A percentile compares a stretch with the other conserved stretches of the same genome.
Conservation (phyloP, 805 yeast species). For the Wickerhamiella slavikovae region DNA sequence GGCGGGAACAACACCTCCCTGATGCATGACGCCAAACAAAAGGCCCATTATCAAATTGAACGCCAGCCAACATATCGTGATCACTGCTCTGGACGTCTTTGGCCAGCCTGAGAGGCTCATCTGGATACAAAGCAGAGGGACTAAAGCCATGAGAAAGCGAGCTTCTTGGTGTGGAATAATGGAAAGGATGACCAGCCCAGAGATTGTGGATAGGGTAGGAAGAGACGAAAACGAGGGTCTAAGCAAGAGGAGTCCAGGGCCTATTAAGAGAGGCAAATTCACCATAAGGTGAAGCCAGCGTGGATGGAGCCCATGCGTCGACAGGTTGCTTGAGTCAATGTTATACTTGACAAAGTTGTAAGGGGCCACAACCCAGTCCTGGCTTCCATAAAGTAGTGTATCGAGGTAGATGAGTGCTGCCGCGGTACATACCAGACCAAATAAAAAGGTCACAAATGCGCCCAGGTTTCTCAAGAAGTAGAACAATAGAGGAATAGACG, state of each 20-base stretch:
- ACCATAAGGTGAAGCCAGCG: constrained; percentile 50
- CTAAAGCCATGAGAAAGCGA: constrained; percentile 61
- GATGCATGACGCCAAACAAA: constrained; percentile 68
- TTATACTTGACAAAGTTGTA: constrained; percentile 62
- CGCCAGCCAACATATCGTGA: constrained; percentile 28
- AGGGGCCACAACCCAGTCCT: constrained; percentile 39
- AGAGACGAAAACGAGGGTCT: constrained; percentile 27
- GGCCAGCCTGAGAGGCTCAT: constrained; percentile 16
- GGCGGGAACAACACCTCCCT: constrained; percentile 71
- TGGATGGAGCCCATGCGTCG: constrained; percentile 69
- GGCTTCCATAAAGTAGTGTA: constrained; percentile 23
- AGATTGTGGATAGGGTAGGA: constrained; percentile 36
- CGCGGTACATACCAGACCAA: constrained; percentile 21
- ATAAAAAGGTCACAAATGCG: constrained; percentile 16
- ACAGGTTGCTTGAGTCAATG: constrained; percentile 32
- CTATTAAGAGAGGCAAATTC: constrained; percentile 63
- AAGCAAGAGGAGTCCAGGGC: constrained; percentile 44
- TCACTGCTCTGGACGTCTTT: constrained; percentile 6
- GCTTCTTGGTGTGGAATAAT: constrained; percentile 80
- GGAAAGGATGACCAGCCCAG: constrained; percentile 47
- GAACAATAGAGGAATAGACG: constrained; percentile 27
- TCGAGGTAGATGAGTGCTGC: constrained; percentile 29
- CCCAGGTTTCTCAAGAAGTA: constrained; percentile 22
- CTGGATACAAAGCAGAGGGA: constrained; percentile 49
- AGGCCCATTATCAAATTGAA: constrained; percentile 43